phyloP scores from a whole-genome alignment of 2,329 filamentous ascomycete genomes.

The Pseudogymnoascus sp. region DNA sequence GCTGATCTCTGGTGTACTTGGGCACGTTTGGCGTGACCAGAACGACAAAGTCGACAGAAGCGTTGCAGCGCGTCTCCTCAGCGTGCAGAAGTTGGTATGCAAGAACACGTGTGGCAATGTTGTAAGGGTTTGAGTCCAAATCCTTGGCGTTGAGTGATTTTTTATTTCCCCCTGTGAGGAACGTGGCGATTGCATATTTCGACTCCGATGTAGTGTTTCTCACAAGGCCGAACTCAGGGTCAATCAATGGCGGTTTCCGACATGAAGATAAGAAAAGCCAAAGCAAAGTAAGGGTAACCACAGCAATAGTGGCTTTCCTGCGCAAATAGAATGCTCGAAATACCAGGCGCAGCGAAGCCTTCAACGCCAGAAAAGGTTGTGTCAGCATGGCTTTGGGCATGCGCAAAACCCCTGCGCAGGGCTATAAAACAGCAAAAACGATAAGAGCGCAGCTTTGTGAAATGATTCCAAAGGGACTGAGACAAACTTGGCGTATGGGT shows the following conservation, averaged over 20 bases:
- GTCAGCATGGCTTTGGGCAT: background rate
- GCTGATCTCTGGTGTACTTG: slow-evolving; percentile 27
- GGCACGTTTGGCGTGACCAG: slow-evolving; percentile 30
- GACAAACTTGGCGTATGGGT: background rate
- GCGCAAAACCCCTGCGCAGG: background rate
- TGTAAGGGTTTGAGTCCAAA: slow-evolving; percentile 32
- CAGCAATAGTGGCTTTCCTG: background rate
- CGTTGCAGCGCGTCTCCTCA: slow-evolving; percentile 29
- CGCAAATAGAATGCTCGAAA: background rate
- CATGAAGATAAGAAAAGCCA: background rate
- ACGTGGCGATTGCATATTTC: slow-evolving; percentile 32
- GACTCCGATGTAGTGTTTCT: background rate
- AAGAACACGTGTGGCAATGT: slow-evolving; percentile 33
- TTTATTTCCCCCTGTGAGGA: slow-evolving; percentile 30
- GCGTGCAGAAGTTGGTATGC: slow-evolving; percentile 37
- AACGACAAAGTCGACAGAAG: slow-evolving; percentile 33
- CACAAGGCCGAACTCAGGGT: background rate
- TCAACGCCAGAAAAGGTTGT: background rate
- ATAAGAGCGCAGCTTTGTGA: background rate
- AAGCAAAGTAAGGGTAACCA: background rate
- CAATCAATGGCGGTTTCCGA: background rate
- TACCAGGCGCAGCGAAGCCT: background rate
- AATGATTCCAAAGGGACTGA: background rate
- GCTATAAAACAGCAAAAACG: background rate
- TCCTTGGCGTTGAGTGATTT: slow-evolving; percentile 20